phyloP scores from a whole-genome alignment of 768 basidiomycete genomes.

The Ramaria sp. region DNA sequence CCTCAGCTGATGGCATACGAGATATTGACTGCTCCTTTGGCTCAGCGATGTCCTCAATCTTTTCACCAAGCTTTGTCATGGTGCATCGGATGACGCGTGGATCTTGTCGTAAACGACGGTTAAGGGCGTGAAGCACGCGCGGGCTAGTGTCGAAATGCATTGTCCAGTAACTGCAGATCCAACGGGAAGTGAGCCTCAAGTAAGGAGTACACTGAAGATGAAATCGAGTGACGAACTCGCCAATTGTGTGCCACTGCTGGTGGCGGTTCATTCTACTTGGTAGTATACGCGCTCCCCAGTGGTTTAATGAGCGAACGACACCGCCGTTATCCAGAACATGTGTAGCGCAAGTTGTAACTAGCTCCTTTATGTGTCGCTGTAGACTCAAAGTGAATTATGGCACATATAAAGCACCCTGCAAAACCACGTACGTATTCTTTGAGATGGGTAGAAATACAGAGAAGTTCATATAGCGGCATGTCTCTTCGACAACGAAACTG shows the following conservation, averaged over 20 bases:
- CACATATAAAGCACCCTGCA: not conserved
- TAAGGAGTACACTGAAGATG: not conserved
- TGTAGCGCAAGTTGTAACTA: slow-evolving; percentile 59
- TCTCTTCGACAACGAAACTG: not conserved
- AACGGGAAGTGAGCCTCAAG: not conserved
- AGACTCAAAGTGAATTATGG: not conserved
- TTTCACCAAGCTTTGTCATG: slow-evolving; percentile 66
- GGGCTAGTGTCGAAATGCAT: slow-evolving; percentile 87
- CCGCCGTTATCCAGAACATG: slow-evolving; percentile 70
- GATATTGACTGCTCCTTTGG: not conserved
- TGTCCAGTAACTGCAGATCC: slow-evolving; percentile 65
- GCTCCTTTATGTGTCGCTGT: slow-evolving; percentile 66
- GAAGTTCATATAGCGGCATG: slow-evolving; percentile 86
- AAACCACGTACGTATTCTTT: slow-evolving; percentile 52
- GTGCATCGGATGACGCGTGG: slow-evolving; percentile 80
- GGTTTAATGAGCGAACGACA: slow-evolving; percentile 71
- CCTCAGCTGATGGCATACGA: not conserved
- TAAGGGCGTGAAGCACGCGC: slow-evolving; percentile 50
- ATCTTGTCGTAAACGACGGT: slow-evolving; percentile 59
- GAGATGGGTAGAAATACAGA: slow-evolving; percentile 74
- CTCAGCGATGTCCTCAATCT: slow-evolving; percentile 48
- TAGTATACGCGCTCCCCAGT: slow-evolving; percentile 61
- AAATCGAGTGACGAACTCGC: slow-evolving; percentile 54
- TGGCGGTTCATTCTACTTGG: slow-evolving; percentile 67
- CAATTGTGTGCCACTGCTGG: slow-evolving; percentile 41